Evolutionary conservation across 352 stramenopile genomes (phyloP).

Genomic region (Phytopythium mirpurense): DNA sequence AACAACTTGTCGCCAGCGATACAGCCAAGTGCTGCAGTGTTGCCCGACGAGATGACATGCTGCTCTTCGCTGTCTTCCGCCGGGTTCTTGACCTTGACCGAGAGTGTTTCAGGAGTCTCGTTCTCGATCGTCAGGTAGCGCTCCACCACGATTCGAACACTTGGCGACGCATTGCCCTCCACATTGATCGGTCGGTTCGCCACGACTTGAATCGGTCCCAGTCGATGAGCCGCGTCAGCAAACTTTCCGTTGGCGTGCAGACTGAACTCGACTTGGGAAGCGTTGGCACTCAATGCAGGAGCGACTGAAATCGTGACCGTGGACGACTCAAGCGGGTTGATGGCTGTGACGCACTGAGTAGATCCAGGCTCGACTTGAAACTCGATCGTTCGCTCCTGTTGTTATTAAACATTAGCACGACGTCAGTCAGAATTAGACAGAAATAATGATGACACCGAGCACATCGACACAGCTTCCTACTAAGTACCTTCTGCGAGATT

Average conservation of each 20-base stretch:
- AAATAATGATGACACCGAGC: no score
- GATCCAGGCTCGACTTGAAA: neutral
- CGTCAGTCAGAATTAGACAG: neutral
- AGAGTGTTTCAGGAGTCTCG: constrained; percentile 16
- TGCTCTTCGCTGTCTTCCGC: constrained; percentile 7
- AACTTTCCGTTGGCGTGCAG: neutral
- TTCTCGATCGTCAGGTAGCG: constrained; percentile 24
- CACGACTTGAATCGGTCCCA: neutral
- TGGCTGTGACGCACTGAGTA: neutral
- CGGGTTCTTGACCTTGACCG: constrained; percentile 16
- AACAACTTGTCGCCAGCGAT: constrained; percentile 14
- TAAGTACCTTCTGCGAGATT: constrained; percentile 36
- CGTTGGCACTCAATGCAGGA: neutral
- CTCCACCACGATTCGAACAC: constrained; percentile 3
- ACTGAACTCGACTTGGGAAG: neutral
- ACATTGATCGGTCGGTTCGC: constrained; percentile 1
- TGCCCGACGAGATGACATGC: neutral
- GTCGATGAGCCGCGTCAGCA: neutral
- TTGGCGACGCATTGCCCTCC: neutral
- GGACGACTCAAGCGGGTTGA: constrained; percentile 3
- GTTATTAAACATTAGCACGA: neutral
- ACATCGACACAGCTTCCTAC: no score
- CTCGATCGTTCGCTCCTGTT: neutral
- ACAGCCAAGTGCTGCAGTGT: neutral
- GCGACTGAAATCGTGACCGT: neutral